Evolutionary conservation across 116 monocot species (phyloP).

Genomic region (Iris pallida): DNA sequence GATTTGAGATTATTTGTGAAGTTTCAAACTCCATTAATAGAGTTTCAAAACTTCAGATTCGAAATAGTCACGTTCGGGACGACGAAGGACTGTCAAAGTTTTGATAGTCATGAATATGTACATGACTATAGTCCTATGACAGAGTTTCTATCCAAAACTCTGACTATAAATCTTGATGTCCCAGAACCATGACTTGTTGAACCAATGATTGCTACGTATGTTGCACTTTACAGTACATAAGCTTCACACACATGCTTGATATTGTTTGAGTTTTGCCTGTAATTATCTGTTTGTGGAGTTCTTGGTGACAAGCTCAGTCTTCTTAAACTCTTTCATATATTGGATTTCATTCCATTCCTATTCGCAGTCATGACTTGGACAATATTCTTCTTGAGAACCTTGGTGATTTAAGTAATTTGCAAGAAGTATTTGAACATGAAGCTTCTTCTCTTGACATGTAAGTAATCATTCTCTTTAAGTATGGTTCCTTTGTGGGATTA

Average conservation of each 20-base stretch:
- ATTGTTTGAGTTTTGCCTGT: background rate
- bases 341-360: background rate
- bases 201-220: constrained; percentile 79
- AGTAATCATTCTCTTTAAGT: background rate
- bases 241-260: background rate
- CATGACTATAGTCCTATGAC: no score
- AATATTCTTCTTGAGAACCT: constrained; percentile 94
- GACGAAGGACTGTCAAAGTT: no score
- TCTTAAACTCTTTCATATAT: constrained; percentile 1
- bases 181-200: constrained; percentile 99
- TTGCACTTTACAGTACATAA: no score
- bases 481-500: background rate
- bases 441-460: constrained; percentile 89
- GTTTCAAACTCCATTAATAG: no score
- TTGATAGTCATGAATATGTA: no score
- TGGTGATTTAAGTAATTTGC: constrained; percentile 68
- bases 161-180: constrained; percentile 98
- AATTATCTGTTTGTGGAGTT: background rate
- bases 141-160: constrained; percentile 84
- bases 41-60: no score
- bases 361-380: constrained; percentile 83
- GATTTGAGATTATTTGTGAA: no score
- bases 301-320: background rate
- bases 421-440: constrained; percentile 97
- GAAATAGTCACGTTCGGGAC: no score